Percentiles rank a stretch among this genome's conserved stretches.
phyloP scores from a whole-genome alignment of 371 early-diverging fungal species.

The Actinomortierella ambigua region DNA sequence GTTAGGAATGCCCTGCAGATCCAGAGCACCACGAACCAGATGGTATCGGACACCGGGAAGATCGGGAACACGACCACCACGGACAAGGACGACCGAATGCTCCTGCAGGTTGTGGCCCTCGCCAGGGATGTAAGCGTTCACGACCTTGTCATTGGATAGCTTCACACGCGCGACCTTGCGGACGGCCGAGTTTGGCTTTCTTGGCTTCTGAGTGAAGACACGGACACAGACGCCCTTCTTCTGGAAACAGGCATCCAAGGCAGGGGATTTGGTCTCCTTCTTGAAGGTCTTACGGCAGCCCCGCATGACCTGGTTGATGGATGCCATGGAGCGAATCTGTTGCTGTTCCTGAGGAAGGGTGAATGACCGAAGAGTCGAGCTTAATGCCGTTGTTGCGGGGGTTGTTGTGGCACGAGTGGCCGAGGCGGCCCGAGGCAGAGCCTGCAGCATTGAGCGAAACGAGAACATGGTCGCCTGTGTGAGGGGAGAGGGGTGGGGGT shows the following conservation, averaged over 20 bases:
- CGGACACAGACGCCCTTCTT: constrained; percentile 94
- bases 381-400: too few relatives aligned
- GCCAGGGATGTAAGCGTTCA: constrained; percentile 96
- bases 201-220: constrained; percentile 92
- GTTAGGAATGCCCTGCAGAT: constrained; percentile 93
- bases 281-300: constrained; percentile 78
- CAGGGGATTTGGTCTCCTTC: constrained; percentile 81
- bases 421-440: too few relatives aligned
- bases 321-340: constrained; percentile 70
- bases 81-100: constrained; percentile 93
- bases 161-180: constrained; percentile 88
- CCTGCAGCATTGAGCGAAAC: too few relatives aligned
- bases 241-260: constrained; percentile 87
- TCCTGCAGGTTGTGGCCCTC: constrained; percentile 98
- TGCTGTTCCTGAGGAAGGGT: constrained; percentile 20
- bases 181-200: constrained; percentile 93
- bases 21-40: constrained; percentile 91
- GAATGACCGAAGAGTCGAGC: not conserved
- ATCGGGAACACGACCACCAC: constrained; percentile 95
- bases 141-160: constrained; percentile 85
- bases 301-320: constrained; percentile 94
- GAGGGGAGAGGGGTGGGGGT: too few relatives aligned
- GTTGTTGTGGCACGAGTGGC: too few relatives aligned
- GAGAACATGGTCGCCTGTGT: too few relatives aligned
- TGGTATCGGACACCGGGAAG: constrained; percentile 97